Evolutionary conservation across 2,329 filamentous ascomycete species (phyloP).

Genomic region (Ophiostoma sp.): DNA sequence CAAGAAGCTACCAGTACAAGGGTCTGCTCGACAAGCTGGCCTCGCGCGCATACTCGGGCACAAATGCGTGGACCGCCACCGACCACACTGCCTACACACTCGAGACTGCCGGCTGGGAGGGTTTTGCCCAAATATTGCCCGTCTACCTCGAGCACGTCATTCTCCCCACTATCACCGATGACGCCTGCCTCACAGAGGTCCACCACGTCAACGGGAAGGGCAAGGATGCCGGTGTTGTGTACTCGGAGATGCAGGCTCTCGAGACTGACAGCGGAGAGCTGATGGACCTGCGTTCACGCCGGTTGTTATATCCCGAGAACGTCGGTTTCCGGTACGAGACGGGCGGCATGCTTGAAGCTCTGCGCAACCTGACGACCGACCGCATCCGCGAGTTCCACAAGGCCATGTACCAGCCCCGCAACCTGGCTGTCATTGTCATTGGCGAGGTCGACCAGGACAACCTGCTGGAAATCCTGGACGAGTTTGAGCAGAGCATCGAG

Average conservation of each 20-base stretch:
- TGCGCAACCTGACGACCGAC: constrained; percentile 79
- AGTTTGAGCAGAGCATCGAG: constrained; percentile 82
- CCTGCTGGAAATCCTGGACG: constrained; percentile 73
- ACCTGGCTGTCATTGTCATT: constrained; percentile 85
- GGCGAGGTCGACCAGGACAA: constrained; percentile 82
- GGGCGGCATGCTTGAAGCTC: constrained; percentile 91
- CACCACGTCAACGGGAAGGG: constrained; percentile 92
- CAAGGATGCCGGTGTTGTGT: constrained; percentile 93
- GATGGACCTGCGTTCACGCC: constrained; percentile 77
- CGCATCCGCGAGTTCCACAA: constrained; percentile 91
- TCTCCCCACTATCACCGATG: constrained; percentile 84
- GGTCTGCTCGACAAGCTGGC: constrained; percentile 91
- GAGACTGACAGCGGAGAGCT: constrained; percentile 80
- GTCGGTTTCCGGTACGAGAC: constrained; percentile 96
- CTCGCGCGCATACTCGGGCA: constrained; percentile 85
- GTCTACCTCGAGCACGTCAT: constrained; percentile 94
- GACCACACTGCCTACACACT: constrained; percentile 96
- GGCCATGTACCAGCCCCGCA: constrained; percentile 97
- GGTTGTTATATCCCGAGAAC: constrained; percentile 78
- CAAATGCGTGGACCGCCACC: constrained; percentile 95
- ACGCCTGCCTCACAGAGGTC: constrained; percentile 90
- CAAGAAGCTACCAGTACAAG: constrained; percentile 89
- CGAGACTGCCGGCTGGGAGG: constrained; percentile 93
- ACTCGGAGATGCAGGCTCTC: constrained; percentile 97
- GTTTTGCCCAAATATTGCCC: constrained; percentile 88